Base-by-base conservation (phyloP, 1,284 basidiomycete genomes). In the Cronartium ribicola region DNA sequence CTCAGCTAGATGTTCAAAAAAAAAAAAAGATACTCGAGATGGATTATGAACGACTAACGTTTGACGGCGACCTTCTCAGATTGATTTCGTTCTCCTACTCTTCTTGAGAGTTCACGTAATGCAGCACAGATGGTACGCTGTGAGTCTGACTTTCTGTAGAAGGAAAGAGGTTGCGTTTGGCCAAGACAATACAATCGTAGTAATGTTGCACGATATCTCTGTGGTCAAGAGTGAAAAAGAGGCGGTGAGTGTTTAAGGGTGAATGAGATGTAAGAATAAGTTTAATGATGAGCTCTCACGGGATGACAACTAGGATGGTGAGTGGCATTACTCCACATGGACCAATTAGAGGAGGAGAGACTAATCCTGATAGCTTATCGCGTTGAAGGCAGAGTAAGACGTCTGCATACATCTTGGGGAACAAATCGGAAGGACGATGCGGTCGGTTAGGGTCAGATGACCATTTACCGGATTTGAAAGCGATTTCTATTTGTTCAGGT, bases 251-350 rank as follows among this genome's bases (percentile, higher is more conserved):
- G 10, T 11, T 11, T n/a, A n/a, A 46, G 44, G 44, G 44, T 46
- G 44, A 46, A 29, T 29, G 29, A 29, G n/a, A 46, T 46, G 44
- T 11, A 3, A n/a, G 44, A 11, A 46, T 37, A 11, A 5, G 10
- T 29, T 29, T 2, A 29, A 29, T 29, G 29, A 29, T 29, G 29
- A 29, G 29, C 29, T 29, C 29, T 60, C 20, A 55, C 7, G n/a
- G 29, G 29, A 76, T 77, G 81, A 84, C 79, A 1, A 84, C 84
- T 75, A 85, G 78, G 76, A 85, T 82, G 22, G 83, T 80, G 17
- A 87, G 81, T 1, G 86, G 86, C 76, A 87, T 83, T 5, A 85
- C 85, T 5, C 85, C 85, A 0, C 85, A 84, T 14, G 84, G 84
- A 11, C 84, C 86, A 20, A 87, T 80, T 3, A 87, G 81, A 4